Percentiles rank a stretch among this genome's conserved stretches.
These are phyloP conservation scores for Phytophthora pseudosyringae DNA, from an alignment of 352 stramenopile genomes.

Conservation along the genomic window DNA sequence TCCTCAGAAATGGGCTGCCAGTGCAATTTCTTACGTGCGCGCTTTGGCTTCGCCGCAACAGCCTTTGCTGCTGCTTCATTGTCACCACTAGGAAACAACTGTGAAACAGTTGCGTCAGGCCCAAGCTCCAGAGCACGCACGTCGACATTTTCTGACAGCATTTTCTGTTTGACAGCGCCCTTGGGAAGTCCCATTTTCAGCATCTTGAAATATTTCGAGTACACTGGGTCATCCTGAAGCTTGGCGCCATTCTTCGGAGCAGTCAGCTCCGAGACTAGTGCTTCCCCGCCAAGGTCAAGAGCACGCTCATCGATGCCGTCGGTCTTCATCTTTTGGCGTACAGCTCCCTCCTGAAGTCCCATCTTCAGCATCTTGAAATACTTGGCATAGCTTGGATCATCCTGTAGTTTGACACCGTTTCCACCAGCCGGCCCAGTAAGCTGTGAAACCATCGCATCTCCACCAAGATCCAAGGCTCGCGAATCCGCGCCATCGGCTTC, in stretches of 20 bases:
- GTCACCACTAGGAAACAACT: constrained; percentile 26
- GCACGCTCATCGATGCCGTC: constrained; percentile 58
- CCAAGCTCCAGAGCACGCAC: constrained; percentile 68
- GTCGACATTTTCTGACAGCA: constrained; percentile 66
- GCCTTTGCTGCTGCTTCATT: constrained; percentile 9
- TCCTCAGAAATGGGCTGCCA: constrained; percentile 90
- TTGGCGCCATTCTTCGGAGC: constrained; percentile 36
- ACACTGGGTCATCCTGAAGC: constrained; percentile 66
- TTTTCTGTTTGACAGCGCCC: constrained; percentile 88
- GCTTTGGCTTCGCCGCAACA: constrained; percentile 31
- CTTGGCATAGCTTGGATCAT: constrained; percentile 66
- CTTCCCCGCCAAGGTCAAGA: constrained; percentile 63
- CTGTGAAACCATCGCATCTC: constrained; percentile 42
- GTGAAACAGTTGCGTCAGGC: constrained; percentile 57
- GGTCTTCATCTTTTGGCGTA: constrained; percentile 85
- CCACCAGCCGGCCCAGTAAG: constrained; percentile 5
- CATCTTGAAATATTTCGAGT: constrained; percentile 96
- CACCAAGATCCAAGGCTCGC: constrained; percentile 44
- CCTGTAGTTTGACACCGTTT: constrained; percentile 31
- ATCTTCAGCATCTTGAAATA: constrained; percentile 96
- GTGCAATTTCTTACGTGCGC: constrained; percentile 87
- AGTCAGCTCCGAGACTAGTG: constrained; percentile 47
- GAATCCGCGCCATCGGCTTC: constrained; percentile 48
- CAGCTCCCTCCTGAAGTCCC: constrained; percentile 81
- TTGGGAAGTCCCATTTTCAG: constrained; percentile 91